Conservation (phyloP, 169 alveolate genomes). For the Plasmodium inui region DNA sequence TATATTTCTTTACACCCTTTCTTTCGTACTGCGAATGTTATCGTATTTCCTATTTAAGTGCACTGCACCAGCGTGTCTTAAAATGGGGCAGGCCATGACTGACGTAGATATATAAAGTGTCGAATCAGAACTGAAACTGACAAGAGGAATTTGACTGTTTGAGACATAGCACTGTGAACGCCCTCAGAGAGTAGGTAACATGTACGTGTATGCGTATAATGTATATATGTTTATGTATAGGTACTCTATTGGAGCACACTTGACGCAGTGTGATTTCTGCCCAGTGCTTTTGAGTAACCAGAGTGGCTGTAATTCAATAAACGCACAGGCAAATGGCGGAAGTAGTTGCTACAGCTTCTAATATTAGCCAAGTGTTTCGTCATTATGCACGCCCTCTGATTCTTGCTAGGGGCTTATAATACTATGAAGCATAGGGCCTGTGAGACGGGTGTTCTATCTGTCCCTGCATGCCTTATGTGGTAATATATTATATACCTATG, state of each 20-base stretch:
- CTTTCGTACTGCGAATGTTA: background rate
- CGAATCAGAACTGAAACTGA: constrained; percentile 94
- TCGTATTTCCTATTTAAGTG: background rate
- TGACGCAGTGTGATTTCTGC: constrained; percentile 95
- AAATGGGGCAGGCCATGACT: constrained; percentile 54
- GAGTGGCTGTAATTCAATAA: constrained; percentile 92
- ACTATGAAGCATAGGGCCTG: background rate
- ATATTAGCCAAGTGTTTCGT: constrained; percentile 94
- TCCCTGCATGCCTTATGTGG: background rate
- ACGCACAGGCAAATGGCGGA: constrained; percentile 95
- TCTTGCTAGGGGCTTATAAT: background rate
- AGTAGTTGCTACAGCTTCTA: constrained; percentile 92
- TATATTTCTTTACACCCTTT: background rate
- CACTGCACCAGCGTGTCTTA: background rate
- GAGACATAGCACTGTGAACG: constrained; percentile 93
- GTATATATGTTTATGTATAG: background rate
- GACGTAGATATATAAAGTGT: constrained; percentile 79
- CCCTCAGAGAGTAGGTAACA: constrained; percentile 85
- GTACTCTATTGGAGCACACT: background rate
- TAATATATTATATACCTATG: background rate
- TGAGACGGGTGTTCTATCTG: background rate
- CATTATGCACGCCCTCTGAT: constrained; percentile 82
- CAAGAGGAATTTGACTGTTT: constrained; percentile 94
- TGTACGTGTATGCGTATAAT: background rate
- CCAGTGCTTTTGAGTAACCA: constrained; percentile 94